Evolutionary conservation across 257 asterid genomes (phyloP), one percentile per base, ranked within the genome.

Genomic region (Nyctanthes arbortristis): DNA sequence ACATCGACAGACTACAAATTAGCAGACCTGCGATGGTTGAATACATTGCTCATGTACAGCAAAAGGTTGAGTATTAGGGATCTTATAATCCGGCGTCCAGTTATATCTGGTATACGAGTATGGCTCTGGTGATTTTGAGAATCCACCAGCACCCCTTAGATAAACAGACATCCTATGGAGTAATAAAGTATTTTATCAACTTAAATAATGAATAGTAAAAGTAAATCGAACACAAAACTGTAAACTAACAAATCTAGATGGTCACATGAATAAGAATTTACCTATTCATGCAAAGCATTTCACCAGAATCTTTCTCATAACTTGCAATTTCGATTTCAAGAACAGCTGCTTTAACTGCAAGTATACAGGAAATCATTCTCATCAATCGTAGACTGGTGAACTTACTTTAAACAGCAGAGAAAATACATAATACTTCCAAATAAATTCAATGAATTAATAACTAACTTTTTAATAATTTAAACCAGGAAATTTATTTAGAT

Each of bases 101-200:
- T 70, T 76, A 73, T 88, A 79, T 33, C 75, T 84, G 66, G 93
- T 79, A 69, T 86, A 86, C 4, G 98, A 87, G 75, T 78, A 94
- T 65, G 91, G 92, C 70, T 88, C 78, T 75, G 99, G 82, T 67
- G 97, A 85, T 71, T 91, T 87, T 25, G 99, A 94, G 85, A 94
- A 94, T 65, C 99, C 99, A 67, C 99, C 99, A 68, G 96, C 93
- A 59, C 97, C 99, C 80, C 97, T 89, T 79, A 91, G 73, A 78
- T 67, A 94, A 22, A 82, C 30, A 61, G 95, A 9, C 79, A 71
- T 33, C 73, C 97, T 93, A 70, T 66, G 72, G 63, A 52, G 75
- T 49, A 71, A 80, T 39, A 74, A 25, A 24, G 70, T 45, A 40
- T 63, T 70, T 58, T 69, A 65, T 66, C 66, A 61, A 61, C 52